phyloP scores from a whole-genome alignment of 768 basidiomycete species.

The Glaciozyma antarctica region DNA sequence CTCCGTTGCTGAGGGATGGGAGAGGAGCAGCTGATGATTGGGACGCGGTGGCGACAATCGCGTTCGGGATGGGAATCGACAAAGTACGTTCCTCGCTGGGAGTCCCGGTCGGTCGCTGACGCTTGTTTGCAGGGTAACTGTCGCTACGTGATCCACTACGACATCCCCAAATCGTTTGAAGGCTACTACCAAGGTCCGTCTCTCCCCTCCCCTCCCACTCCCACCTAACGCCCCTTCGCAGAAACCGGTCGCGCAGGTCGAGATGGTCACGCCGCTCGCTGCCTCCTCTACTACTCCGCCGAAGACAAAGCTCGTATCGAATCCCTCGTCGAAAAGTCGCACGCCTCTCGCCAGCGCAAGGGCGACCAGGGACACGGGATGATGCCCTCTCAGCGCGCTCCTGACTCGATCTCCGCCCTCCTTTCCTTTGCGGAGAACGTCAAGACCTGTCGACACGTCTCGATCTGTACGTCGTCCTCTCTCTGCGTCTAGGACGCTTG shows the following conservation, averaged over 20 bases:
- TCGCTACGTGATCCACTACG: slow-evolving; percentile 69
- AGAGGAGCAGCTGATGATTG: background rate
- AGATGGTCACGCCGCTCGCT: slow-evolving; percentile 67
- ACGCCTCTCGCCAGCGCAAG: slow-evolving; percentile 44
- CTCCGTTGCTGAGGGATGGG: background rate
- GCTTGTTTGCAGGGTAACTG: slow-evolving; percentile 48
- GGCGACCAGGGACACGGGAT: slow-evolving; percentile 45
- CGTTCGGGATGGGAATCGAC: slow-evolving; percentile 80
- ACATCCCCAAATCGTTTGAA: slow-evolving; percentile 76
- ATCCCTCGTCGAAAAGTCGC: slow-evolving; percentile 45
- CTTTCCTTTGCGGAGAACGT: slow-evolving; percentile 53
- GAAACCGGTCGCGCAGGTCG: slow-evolving; percentile 63
- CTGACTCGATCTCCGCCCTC: slow-evolving; percentile 40
- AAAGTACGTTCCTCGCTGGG: slow-evolving; percentile 45
- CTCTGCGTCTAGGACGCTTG: background rate
- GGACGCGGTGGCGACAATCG: slow-evolving; percentile 52
- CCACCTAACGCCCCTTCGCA: background rate
- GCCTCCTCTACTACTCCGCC: slow-evolving; percentile 71
- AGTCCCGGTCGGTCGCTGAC: background rate
- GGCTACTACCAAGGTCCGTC: slow-evolving; percentile 73
- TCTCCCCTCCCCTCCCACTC: background rate
- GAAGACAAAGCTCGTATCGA: slow-evolving; percentile 42
- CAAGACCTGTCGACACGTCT: slow-evolving; percentile 58
- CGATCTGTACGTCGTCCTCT: slow-evolving; percentile 47
- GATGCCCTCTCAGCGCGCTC: slow-evolving; percentile 56